Evolutionary conservation across 306 rosid species (phyloP), one percentile per base, ranked within the genome.

Genomic region (Comarum palustre): DNA sequence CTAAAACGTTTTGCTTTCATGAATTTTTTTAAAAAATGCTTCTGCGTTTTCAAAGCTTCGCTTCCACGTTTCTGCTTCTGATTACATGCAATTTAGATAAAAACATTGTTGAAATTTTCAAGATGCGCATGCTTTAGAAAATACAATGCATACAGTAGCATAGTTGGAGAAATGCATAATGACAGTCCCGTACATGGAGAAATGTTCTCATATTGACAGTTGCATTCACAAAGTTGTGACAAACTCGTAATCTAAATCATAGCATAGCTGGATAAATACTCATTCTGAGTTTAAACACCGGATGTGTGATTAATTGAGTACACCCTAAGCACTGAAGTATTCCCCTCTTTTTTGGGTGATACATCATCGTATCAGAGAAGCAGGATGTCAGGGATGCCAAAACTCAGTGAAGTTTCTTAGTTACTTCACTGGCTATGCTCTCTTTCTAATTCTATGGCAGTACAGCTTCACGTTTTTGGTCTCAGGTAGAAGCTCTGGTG

Each of bases 401-500:
- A 34, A 62, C 24, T 16, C 1, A 24, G 31, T 32, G 66, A 60
- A 32, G 66, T 36, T 5, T 60, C 20, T 1, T 60, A 25, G 67
- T 62, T 19, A 62, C 3, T 7, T 32, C 66, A 17, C 67, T 19
- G 0, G 1, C 45, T 62, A 34, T 34, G 15, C 27, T 4, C 67
- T 34, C 45, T 17, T 62, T 34, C 67, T 34, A 1, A 34, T 45
- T 34, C 42, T 34, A 34, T 3, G 67, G 67, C 8, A 8, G 8
- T 19, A 32, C 45, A 19, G 14, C 45, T 34, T 34, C 45, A 34
- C 65, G n/a, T 42, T 8, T 39, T 39, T n/a, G 43, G 59, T 71
- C 31, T 54, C 38, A 2, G 52, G 12, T 2, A 20, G 20, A 48
- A 38, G 8, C 69, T 54, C 75, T 46, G 79, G 66, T 36, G 82